phyloP scores from a whole-genome alignment of 2,329 filamentous ascomycete genomes.

The Venturia asperata region DNA sequence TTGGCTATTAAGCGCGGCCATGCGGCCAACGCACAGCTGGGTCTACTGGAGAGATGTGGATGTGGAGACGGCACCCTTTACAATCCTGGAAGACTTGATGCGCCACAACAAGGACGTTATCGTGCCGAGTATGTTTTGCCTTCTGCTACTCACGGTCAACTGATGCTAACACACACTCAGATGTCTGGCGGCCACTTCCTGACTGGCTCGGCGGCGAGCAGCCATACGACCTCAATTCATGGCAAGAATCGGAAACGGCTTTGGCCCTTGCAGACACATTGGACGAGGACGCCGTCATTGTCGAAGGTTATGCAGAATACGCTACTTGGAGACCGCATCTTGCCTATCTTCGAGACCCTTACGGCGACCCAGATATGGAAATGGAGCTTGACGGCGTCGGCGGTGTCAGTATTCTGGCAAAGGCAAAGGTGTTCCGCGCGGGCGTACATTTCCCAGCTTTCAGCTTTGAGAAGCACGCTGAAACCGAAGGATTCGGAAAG shows the following conservation, averaged over 20 bases:
- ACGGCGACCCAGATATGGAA: constrained; percentile 97
- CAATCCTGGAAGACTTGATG: constrained; percentile 96
- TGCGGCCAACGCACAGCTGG: constrained; percentile 95
- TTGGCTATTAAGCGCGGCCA: constrained; percentile 87
- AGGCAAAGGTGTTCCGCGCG: constrained; percentile 88
- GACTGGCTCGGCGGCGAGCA: constrained; percentile 99
- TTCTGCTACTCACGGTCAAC: constrained; percentile 4
- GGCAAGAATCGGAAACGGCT: constrained; percentile 98
- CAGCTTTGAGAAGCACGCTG: constrained; percentile 96
- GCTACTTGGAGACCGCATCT: constrained; percentile 97
- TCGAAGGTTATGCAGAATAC: constrained; percentile 97
- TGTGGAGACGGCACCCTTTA: constrained; percentile 93
- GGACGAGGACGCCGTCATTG: constrained; percentile 96
- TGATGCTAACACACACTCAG: constrained; percentile 22
- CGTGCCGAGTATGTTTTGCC: constrained; percentile 72
- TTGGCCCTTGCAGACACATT: constrained; percentile 87
- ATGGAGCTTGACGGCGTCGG: constrained; percentile 99
- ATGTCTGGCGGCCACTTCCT: constrained; percentile 96
- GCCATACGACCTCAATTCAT: constrained; percentile 96
- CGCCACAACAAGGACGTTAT: constrained; percentile 98
- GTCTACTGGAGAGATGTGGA: constrained; percentile 99
- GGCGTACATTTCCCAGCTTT: constrained; percentile 98
- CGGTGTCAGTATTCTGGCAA: constrained; percentile 93
- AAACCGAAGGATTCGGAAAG: constrained; percentile 98
- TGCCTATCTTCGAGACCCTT: constrained; percentile 92